Evolutionary conservation across 305 asterid genomes (phyloP), one percentile per base, ranked within the genome.

Genomic region (Andrographis paniculata): DNA sequence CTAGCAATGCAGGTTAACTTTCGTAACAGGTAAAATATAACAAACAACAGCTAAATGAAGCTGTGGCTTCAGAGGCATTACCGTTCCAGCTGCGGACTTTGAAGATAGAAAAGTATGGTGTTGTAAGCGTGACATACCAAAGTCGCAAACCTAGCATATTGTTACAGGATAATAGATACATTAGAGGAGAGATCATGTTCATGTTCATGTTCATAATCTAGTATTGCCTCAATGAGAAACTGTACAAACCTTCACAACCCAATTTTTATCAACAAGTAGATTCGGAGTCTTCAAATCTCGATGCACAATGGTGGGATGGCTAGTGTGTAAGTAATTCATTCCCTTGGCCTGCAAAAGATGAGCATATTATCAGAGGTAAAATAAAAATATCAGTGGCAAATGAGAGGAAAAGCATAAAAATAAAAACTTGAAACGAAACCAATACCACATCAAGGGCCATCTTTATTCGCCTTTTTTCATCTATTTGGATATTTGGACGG

Each of bases 381-480:
- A 65, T 46, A 33, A 56, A 55, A 20, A 38, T 58, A 53, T 48
- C 38, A 36, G 18, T 48, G 56, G 58, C 24, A 56, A 43, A 42
- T 47, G 40, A 61, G n/a, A n/a, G n/a, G n/a, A n/a, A n/a, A n/a
- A n/a, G n/a, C n/a, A n/a, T n/a, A n/a, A n/a, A n/a, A n/a, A n/a
- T n/a, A 55, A 54, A 20, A 33, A 10, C 24, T 31, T 45, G 33
- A 19, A 37, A 50, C 47, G 65, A 57, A 7, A 33, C 38, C 51
- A 65, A 60, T 75, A 91, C 99, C 96, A 91, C 99, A 69, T 91
- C 99, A 60, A 86, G 82, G 47, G 96, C 95, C 99, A 91, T 91
- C 42, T 80, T 71, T 65, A 91, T 61, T 54, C 95, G 79, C 76
- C 82, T 75, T 71, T 61, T 83, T 69, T 91, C 99, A 50, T 91